Evolutionary conservation across 2,329 filamentous ascomycete genomes (phyloP), one percentile per base, ranked within the genome.

Genomic region (Colletotrichum sp.): DNA sequence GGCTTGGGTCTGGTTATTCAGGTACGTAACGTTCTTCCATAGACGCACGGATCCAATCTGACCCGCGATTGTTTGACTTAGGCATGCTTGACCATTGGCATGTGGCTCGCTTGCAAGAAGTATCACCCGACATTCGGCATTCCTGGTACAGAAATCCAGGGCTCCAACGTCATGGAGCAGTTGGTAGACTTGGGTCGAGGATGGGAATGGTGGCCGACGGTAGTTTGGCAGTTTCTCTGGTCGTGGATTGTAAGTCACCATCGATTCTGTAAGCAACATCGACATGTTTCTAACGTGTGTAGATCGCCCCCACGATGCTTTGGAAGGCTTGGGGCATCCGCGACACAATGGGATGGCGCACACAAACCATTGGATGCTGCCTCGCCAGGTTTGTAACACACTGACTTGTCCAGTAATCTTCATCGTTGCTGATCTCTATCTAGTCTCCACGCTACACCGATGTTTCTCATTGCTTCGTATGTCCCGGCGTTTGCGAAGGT

Each of bases 151-250:
- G 83, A 83, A 36, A 80, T 86, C 24, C 75, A 76, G 2, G 79
- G 81, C 10, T 72, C 68, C 6, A 83, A 80, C 1, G 70, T 85
- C 16, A 86, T 87, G 28, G 87, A 88, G 16, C 84, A 87, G 14
- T 80, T 86, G 18, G 81, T 86, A 9, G 83, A 84, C 8, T 85
- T 87, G 73, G 81, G 84, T 72, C 82, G 83, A 12, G 91, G 92
- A 7, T 90, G 87, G 85, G 92, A 93, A 82, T 93, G 91, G 91
- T 89, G 89, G 82, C 90, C 90, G 2, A 88, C 88, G 0, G 86
- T 90, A 6, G 77, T 89, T 24, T 92, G 90, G 89, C 90, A 91
- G 76, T 82, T 89, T 7, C 81, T 89, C 68, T 92, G 89, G 90
- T 86, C 88, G 7, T 91, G 88, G 85, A 83, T 90, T 32, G 84